Conservation (phyloP, 2,329 filamentous ascomycete species). For the Trichoderma afroharzianum region DNA sequence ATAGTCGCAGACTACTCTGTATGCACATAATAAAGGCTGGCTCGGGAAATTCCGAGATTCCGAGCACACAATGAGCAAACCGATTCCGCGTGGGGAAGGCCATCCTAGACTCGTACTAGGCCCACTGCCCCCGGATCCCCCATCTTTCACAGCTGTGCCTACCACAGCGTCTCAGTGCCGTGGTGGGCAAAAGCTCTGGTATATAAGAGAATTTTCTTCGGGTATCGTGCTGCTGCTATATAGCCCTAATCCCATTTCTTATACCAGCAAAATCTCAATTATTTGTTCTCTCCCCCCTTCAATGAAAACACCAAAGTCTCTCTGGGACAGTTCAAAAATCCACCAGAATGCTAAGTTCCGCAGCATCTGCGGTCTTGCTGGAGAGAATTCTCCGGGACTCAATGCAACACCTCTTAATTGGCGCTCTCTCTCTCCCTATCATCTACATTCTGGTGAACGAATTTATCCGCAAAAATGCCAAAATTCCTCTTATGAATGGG, state of each 20-base stretch:
- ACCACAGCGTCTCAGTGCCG: neutral
- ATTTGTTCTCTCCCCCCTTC: neutral
- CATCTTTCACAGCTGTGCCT: neutral
- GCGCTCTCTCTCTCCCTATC: neutral
- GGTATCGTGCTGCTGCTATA: neutral
- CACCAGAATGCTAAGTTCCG: neutral
- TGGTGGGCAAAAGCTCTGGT: neutral
- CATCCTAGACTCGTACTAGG: neutral
- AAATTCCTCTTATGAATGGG: conserved; percentile 45
- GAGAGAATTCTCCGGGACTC: neutral
- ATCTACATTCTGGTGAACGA: neutral
- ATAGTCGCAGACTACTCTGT: neutral
- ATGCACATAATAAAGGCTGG: neutral
- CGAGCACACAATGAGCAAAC: neutral
- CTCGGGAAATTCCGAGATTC: neutral
- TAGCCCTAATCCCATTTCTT: neutral
- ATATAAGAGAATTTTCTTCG: neutral
- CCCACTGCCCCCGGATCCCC: neutral
- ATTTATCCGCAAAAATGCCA: conserved; percentile 27
- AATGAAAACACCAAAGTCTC: neutral
- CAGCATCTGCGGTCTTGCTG: neutral
- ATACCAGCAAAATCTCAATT: neutral
- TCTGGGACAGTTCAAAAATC: neutral
- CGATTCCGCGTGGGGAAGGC: neutral
- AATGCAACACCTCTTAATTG: neutral